phyloP scores from a whole-genome alignment of 1,284 basidiomycete species.

The Singerocomus rubriflavus region DNA sequence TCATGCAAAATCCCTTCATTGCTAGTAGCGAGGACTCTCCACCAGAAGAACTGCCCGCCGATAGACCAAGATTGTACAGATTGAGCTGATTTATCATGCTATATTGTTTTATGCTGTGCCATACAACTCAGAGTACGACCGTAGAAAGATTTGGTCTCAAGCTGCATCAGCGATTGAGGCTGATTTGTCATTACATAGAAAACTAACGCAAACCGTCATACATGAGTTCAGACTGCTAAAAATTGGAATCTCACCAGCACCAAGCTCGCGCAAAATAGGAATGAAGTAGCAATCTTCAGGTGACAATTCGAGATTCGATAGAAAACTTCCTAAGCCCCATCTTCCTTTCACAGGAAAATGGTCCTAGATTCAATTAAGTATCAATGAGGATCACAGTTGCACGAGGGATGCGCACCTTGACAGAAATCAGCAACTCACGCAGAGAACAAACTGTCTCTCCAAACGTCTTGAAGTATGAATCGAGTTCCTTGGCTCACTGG shows the following conservation, averaged over 20 bases:
- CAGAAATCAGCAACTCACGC: slow-evolving; percentile 48
- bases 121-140: slow-evolving; percentile 36
- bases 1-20: slow-evolving; percentile 46
- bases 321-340: slow-evolving; percentile 43
- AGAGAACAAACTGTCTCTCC: slow-evolving; percentile 43
- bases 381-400: slow-evolving; percentile 15
- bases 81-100: slow-evolving; percentile 32
- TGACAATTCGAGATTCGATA: slow-evolving; percentile 24
- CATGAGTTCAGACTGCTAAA: neutral
- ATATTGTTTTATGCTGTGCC: neutral
- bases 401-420: slow-evolving; percentile 34
- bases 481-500: slow-evolving; percentile 40
- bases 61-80: slow-evolving; percentile 44
- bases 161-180: slow-evolving; percentile 40
- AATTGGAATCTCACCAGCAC: slow-evolving; percentile 27
- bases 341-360: slow-evolving; percentile 36
- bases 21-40: slow-evolving; percentile 54
- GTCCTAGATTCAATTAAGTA: slow-evolving; percentile 32
- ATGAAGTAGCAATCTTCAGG: slow-evolving; percentile 24
- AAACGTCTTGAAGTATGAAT: slow-evolving; percentile 35
- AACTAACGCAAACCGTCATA: slow-evolving; percentile 26
- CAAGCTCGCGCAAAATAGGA: slow-evolving; percentile 31
- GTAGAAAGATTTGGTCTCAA: slow-evolving; percentile 38
- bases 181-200: slow-evolving; percentile 49
- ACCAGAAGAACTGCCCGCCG: slow-evolving; percentile 49